Conservation (phyloP, 1,284 basidiomycete species). For the Dichomitus squalens region DNA sequence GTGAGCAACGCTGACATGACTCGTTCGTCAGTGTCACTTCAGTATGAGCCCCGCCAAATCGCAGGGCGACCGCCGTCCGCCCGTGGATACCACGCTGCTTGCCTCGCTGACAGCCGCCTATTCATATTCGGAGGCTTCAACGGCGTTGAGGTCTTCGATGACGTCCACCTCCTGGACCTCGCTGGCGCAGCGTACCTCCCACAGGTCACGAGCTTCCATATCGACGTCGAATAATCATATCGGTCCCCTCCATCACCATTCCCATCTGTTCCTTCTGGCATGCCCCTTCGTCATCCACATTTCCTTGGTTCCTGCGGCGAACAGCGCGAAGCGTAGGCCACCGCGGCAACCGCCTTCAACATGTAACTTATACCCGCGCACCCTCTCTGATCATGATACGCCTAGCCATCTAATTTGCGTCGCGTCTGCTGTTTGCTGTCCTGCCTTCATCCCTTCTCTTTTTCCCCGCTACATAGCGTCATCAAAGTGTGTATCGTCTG, state of each 20-base stretch:
- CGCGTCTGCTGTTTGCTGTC: slow-evolving; percentile 5
- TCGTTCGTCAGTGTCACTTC: slow-evolving; percentile 51
- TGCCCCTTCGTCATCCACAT: background rate
- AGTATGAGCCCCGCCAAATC: slow-evolving; percentile 63
- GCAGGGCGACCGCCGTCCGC: slow-evolving; percentile 72
- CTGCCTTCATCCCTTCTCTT: no score
- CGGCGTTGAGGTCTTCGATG: slow-evolving; percentile 80
- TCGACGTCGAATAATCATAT: slow-evolving; percentile 42
- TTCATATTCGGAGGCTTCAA: slow-evolving; percentile 92
- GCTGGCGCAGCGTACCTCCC: slow-evolving; percentile 90
- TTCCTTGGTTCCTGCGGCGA: background rate
- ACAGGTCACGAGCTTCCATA: slow-evolving; percentile 81
- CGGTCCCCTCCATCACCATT: background rate
- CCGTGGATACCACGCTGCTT: slow-evolving; percentile 83
- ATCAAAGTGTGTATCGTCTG: background rate
- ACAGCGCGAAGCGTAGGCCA: background rate
- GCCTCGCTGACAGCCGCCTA: slow-evolving; percentile 82
- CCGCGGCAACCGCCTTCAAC: background rate
- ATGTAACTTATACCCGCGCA: slow-evolving; percentile 14
- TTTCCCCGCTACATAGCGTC: background rate
- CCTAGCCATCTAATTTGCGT: slow-evolving; percentile 8
- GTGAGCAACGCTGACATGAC: background rate
- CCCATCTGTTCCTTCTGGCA: background rate
- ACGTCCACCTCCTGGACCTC: slow-evolving; percentile 84
- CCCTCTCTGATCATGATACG: slow-evolving; percentile 7